These are phyloP conservation scores for Thuja plicata DNA, from an alignment of 83 land plant species.

Conservation along the genomic window DNA sequence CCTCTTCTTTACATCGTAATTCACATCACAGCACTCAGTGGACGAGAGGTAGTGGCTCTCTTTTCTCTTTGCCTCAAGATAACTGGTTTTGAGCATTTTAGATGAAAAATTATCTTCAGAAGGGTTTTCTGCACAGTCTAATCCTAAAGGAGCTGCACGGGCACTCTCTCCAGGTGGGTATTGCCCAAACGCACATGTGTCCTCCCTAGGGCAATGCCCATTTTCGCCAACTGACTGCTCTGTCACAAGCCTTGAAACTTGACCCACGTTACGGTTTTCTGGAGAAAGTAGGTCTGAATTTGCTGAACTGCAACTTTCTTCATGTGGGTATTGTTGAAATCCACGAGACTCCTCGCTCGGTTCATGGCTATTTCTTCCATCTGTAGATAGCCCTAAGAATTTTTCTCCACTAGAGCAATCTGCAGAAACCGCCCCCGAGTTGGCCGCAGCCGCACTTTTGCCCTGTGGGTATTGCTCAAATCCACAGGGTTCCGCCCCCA, in stretches of 20 bases:
- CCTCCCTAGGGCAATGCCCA: not conserved
- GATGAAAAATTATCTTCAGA: not conserved
- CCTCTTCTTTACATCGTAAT: constrained; percentile 9
- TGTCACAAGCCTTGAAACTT: not conserved
- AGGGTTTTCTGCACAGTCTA: not conserved
- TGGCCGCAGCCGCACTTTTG: not conserved
- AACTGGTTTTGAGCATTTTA: not conserved
- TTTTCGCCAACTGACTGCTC: not conserved
- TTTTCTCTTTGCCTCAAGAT: not conserved
- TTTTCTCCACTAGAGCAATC: not conserved
- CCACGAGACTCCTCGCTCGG: not conserved
- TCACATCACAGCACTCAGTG: not conserved
- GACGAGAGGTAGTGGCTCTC: not conserved
- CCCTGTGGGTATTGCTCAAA: not conserved
- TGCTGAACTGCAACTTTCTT: too few relatives aligned
- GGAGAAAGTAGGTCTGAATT: not conserved
- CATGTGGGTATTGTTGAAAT: not conserved
- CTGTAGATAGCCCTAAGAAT: not conserved
- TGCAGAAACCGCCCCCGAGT: not conserved
- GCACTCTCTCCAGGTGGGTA: not conserved
- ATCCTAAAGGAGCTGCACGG: not conserved
- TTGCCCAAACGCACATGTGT: not conserved
- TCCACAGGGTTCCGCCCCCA: not conserved
- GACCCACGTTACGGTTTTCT: not conserved
- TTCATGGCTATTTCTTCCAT: not conserved